A percentile compares a stretch with the other conserved stretches of the same genome.
Conservation (phyloP, 495 filamentous ascomycete species). For the Thermochaetoides thermophila region DNA sequence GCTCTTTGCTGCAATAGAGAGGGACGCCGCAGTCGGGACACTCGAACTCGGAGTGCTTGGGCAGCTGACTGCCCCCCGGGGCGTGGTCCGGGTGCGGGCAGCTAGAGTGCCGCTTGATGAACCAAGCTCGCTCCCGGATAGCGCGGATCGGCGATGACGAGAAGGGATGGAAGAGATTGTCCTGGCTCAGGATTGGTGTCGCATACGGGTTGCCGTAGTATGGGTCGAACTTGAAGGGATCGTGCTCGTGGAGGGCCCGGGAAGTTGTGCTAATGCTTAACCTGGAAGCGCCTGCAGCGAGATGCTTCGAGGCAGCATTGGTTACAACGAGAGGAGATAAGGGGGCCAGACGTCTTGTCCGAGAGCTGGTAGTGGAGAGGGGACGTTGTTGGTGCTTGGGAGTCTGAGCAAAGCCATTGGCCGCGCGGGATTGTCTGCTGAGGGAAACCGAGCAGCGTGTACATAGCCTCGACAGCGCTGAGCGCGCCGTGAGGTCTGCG, state of each 20-base stretch:
- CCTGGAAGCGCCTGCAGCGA: slow-evolving; percentile 11
- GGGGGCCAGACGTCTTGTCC: background rate
- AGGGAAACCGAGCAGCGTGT: slow-evolving; percentile 15
- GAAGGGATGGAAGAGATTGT: slow-evolving; percentile 89
- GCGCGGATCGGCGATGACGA: slow-evolving; percentile 71
- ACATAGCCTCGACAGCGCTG: slow-evolving; percentile 15
- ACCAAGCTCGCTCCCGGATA: slow-evolving; percentile 72
- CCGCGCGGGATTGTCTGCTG: slow-evolving; percentile 2
- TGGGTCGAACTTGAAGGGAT: too few relatives aligned
- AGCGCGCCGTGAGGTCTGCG: slow-evolving; percentile 17
- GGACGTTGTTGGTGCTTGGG: slow-evolving; percentile 9
- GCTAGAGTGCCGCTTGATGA: slow-evolving; percentile 77
- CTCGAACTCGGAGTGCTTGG: slow-evolving; percentile 76
- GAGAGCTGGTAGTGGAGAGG: slow-evolving; percentile 7
- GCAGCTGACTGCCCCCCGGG: slow-evolving; percentile 40
- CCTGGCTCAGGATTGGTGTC: slow-evolving; percentile 42
- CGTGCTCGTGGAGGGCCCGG: too few relatives aligned
- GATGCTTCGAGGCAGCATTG: slow-evolving; percentile 6
- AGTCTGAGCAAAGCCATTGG: slow-evolving; percentile 11
- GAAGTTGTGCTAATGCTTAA: slow-evolving; percentile 3
- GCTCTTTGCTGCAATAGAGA: slow-evolving; percentile 79
- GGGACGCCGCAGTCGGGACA: slow-evolving; percentile 95
- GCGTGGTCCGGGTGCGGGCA: slow-evolving; percentile 82
- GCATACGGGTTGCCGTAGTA: background rate
- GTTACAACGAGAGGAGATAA: background rate